A percentile compares a stretch with the other conserved stretches of the same genome.
Conservation (phyloP, 2,329 filamentous ascomycete genomes). For the Aspergillus udagawae region DNA sequence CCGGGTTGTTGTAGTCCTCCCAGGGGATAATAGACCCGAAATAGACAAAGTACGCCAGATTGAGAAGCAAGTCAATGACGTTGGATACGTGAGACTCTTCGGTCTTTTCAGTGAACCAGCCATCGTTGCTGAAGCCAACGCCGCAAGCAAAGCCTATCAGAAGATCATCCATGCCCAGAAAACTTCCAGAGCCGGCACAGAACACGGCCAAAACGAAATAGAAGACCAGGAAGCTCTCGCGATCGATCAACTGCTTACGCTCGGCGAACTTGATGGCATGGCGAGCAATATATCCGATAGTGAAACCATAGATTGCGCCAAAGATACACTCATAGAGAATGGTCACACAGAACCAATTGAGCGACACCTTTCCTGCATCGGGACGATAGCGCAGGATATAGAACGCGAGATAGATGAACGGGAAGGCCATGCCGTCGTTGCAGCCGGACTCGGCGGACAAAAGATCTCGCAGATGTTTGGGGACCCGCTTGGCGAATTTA, state of each 20-base stretch:
- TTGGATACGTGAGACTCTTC: constrained; percentile 98
- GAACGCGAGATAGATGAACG: constrained; percentile 88
- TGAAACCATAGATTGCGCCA: constrained; percentile 81
- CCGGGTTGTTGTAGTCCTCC: constrained; percentile 77
- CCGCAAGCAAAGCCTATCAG: constrained; percentile 92
- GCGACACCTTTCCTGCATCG: constrained; percentile 64
- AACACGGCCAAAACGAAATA: constrained; percentile 97
- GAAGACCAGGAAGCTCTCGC: constrained; percentile 96
- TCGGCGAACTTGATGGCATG: constrained; percentile 89
- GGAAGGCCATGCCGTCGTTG: constrained; percentile 99
- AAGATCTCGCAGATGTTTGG: constrained; percentile 93
- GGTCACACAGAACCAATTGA: constrained; percentile 84
- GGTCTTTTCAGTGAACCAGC: constrained; percentile 97
- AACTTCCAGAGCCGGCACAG: constrained; percentile 86
- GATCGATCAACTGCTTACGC: constrained; percentile 78
- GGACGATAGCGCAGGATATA: constrained; percentile 83
- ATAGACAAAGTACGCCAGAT: constrained; percentile 97
- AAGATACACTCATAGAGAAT: constrained; percentile 95
- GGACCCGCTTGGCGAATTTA: constrained; percentile 95
- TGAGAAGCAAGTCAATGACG: constrained; percentile 95
- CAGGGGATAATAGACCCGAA: constrained; percentile 96
- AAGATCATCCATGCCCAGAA: constrained; percentile 88
- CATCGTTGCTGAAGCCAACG: constrained; percentile 98
- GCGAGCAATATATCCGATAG: constrained; percentile 82
- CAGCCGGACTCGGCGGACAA: constrained; percentile 96